Evolutionary conservation across 192 early-diverging fungal genomes (phyloP).

Genomic region (Diversispora eburnea): DNA sequence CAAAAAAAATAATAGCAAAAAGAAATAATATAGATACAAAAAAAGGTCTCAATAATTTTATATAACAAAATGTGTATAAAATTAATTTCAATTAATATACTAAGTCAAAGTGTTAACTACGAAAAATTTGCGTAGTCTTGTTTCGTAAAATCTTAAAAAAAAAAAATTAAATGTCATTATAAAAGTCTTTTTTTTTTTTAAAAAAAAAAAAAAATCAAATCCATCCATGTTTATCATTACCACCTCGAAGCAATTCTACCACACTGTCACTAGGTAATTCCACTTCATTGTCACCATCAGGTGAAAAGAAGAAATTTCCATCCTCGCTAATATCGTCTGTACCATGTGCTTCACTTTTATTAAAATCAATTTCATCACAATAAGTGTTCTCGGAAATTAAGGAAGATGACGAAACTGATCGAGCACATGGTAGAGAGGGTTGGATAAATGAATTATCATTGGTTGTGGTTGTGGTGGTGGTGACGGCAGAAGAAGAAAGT

Average conservation of each 20-base stretch:
- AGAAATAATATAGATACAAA: no score
- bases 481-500: neutral
- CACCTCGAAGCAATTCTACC: neutral
- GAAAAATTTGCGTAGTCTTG: no score
- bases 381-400: constrained; percentile 3
- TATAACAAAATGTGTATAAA: no score
- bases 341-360: constrained; percentile 2
- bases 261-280: constrained; percentile 38
- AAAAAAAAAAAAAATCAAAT: no score
- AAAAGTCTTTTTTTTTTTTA: no score
- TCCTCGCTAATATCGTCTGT: constrained; percentile 13
- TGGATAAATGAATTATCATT: neutral
- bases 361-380: constrained; percentile 8
- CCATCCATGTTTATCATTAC: neutral
- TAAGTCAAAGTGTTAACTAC: no score
- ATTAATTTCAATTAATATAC: no score
- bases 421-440: neutral
- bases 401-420: constrained; percentile 9
- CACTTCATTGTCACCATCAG: constrained; percentile 59
- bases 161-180: no score
- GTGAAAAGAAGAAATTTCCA: constrained; percentile 44
- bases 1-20: no score
- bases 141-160: no score
- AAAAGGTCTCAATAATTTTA: no score
- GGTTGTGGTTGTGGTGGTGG: neutral